Evolutionary conservation across 805 yeast species (phyloP), one percentile per base, ranked within the genome.

Genomic region (Starmerella sp.): DNA sequence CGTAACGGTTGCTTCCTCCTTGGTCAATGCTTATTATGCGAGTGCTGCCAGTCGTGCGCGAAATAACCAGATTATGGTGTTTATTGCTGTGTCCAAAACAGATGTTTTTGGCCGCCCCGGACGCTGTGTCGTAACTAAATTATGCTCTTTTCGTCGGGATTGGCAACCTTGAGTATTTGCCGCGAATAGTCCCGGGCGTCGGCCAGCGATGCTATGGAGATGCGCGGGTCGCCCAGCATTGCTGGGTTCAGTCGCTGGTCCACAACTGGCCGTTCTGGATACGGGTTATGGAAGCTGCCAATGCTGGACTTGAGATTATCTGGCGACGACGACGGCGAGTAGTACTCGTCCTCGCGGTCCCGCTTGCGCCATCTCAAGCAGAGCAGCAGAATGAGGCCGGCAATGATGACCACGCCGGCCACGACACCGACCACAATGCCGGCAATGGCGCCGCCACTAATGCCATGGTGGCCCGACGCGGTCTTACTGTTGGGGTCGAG

Each of bases 171-270:
- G 48, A 90, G 73, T 17, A 86, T 81, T 71, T 87, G 87, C 65
- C 89, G 75, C 50, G 86, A 77, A 69, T 83, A 86, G 67, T 86
- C 93, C 4, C 86, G 80, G 58, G 85, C 95, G 67, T 88, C 95
- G 10, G 95, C 90, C 53, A 90, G 73, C 2, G 91, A 82, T 5
- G 96, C 96, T 63, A 86, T 91, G 63, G 89, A 81, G 58, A 86
- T 75, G 60, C 96, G 75, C 14, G 68, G 63, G 65, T 95, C 80
- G 39, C 95, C 95, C 68, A 85, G 72, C 84, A 85, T 81, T 45
- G 80, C 77, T 0, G 89, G 88, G 66, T 84, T 83, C 58, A 84
- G 70, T 55, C 89, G 74, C 49, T 84, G 88, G 67, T 80, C 90
- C 46, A 76, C 68, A 29, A 68, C 75, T 61, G 69, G 66, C 53